Base-by-base conservation (phyloP, 805 yeast genomes). In the Jamesozyma hellenica region DNA sequence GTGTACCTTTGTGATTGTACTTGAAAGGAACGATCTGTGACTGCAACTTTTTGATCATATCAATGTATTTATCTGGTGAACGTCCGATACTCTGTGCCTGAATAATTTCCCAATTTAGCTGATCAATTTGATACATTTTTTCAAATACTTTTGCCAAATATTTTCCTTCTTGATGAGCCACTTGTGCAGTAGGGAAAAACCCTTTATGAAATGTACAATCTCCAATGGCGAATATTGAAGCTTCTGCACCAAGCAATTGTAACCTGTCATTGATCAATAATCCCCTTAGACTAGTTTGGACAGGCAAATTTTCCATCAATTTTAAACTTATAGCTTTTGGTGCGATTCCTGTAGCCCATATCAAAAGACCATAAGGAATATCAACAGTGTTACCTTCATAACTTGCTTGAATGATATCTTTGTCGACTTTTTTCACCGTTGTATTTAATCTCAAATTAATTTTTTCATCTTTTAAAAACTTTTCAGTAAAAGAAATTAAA, bases 281-380 rank as follows among this genome's bases (percentile, higher is more conserved):
- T 46, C 97, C 97, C 63, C 96, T 79, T 68, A 94, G 78, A 34
- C 95, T 86, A 56, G 79, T 77, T 63, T 76, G 79, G 32, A 83
- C 80, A 11, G 28, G 23, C 50, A 90, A 68, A 63, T 74, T 72
- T 35, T 72, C 55, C 61, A 83, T 74, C 54, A 90, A 69, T 51
- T 75, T 74, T 46, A 74, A 68, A 36, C 82, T 73, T 34, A 90
- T 69, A 32, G 75, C 77, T 65, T 96, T 79, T 49, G 86, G 86
- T 42, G 87, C 87, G 63, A 87, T 88, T 66, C 97, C 97, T 45
- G 96, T 90, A 41, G 96, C 96, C 97, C 97, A 88, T 48, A 88
- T 94, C 49, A 88, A 72, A 52, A 87, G 70, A 56, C 97, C 97
- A 61, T 87, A 88, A 35, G 96, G 96, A 55, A 88, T 70, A 37